Conservation (phyloP, 108 stramenopile genomes). For the Skeletonema menzelii region DNA sequence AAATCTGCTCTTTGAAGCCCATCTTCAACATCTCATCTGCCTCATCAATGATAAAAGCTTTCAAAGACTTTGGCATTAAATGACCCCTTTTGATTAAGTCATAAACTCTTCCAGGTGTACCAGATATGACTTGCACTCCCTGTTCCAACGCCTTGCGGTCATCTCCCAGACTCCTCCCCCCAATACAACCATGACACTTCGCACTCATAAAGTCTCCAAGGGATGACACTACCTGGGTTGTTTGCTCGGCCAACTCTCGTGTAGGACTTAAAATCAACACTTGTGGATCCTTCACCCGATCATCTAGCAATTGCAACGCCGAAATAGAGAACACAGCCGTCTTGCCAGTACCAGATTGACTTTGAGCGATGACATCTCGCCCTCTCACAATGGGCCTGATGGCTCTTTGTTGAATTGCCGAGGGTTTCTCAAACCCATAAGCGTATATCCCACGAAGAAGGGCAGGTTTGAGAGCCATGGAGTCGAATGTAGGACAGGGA, state of each 20-base stretch:
- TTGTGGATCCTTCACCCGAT: slow-evolving; percentile 79
- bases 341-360: slow-evolving; percentile 96
- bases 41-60: slow-evolving; percentile 96
- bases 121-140: slow-evolving; percentile 93
- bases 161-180: slow-evolving; percentile 93
- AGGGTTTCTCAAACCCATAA: slow-evolving; percentile 96
- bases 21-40: slow-evolving; percentile 99
- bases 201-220: slow-evolving; percentile 99
- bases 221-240: slow-evolving; percentile 87
- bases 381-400: slow-evolving; percentile 95
- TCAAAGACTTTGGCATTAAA: slow-evolving; percentile 76
- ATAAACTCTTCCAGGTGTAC: slow-evolving; percentile 98
- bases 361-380: slow-evolving; percentile 97
- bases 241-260: slow-evolving; percentile 98
- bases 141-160: slow-evolving; percentile 92
- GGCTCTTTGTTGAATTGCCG: slow-evolving; percentile 98
- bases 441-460: slow-evolving; percentile 93
- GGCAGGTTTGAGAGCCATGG: slow-evolving; percentile 77
- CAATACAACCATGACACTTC: slow-evolving; percentile 96
- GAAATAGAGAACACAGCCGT: slow-evolving; percentile 97
- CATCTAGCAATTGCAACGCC: slow-evolving; percentile 89
- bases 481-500: slow-evolving; percentile 82
- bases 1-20: slow-evolving; percentile 99
- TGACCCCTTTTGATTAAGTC: slow-evolving; percentile 96
- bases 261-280: slow-evolving; percentile 96